A percentile compares a stretch with the other conserved stretches of the same genome.
Evolutionary conservation across 305 asterid genomes (phyloP).

Genomic region (Rubia balearica): DNA sequence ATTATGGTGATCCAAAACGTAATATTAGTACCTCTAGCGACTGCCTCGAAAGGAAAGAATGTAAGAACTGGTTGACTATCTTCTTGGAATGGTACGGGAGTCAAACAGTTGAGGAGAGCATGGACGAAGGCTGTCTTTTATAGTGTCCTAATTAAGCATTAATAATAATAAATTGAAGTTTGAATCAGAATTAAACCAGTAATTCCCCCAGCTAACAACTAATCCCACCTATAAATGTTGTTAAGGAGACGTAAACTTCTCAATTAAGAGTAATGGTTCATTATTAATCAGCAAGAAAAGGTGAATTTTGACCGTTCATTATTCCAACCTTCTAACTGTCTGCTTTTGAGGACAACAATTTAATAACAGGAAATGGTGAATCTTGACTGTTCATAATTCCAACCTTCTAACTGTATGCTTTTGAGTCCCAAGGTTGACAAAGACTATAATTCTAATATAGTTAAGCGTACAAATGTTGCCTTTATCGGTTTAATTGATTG

Average conservation of each 20-base stretch:
- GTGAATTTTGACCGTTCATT: neutral
- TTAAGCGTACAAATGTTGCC: too few species aligned
- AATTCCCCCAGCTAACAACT: neutral
- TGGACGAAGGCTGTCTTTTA: neutral
- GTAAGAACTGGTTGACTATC: neutral
- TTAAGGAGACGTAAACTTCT: neutral
- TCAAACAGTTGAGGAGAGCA: neutral
- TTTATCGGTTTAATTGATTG: too few species aligned
- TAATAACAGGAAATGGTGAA: neutral
- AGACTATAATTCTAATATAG: too few species aligned
- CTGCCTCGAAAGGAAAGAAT: constrained; percentile 1
- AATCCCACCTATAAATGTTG: neutral
- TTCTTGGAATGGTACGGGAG: too few species aligned
- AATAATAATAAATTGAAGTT: neutral
- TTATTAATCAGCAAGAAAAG: neutral
- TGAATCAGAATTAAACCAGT: neutral
- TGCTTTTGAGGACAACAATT: neutral
- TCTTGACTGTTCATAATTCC: constrained; percentile 3
- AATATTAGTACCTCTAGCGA: neutral
- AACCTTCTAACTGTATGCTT: neutral
- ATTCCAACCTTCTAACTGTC: neutral
- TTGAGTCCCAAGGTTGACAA: neutral
- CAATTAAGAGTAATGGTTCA: neutral
- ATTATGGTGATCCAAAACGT: neutral
- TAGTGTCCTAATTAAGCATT: neutral